Evolutionary conservation across 2,329 filamentous ascomycete species (phyloP).

Genomic region (Bimuria novae-zelandiae): DNA sequence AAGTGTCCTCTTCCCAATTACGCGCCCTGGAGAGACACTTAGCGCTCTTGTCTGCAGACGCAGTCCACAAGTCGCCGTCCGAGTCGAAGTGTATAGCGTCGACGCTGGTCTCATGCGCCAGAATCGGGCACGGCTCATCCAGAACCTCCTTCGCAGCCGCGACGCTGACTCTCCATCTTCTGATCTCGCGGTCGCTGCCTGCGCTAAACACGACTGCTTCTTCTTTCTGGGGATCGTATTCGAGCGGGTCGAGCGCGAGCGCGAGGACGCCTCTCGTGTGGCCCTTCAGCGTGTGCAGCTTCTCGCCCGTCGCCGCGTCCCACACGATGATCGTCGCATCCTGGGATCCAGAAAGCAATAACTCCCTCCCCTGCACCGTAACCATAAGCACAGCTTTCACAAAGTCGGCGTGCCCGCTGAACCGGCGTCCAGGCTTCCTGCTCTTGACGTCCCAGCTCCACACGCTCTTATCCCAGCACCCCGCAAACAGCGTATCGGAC

Average conservation of each 20-base stretch:
- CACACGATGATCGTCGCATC: conserved; percentile 69
- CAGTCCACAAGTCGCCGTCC: conserved; percentile 83
- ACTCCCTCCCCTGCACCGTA: conserved; percentile 63
- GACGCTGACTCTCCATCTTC: conserved; percentile 68
- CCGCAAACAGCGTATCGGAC: conserved; percentile 71
- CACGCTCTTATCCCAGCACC: conserved; percentile 91
- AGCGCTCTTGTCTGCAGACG: conserved; percentile 85
- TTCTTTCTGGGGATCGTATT: conserved; percentile 28
- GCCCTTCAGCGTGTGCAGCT: conserved; percentile 78
- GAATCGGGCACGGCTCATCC: conserved; percentile 60
- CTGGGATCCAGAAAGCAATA: conserved; percentile 54
- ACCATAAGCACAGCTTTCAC: conserved; percentile 77
- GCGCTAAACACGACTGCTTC: conserved; percentile 72
- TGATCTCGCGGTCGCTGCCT: conserved; percentile 66
- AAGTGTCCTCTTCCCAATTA: conserved; percentile 73
- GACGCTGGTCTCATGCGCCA: conserved; percentile 88
- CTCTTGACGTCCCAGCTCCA: conserved; percentile 74
- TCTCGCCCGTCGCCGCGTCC: conserved; percentile 70
- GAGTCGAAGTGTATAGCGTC: conserved; percentile 77
- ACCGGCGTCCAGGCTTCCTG: conserved; percentile 56
- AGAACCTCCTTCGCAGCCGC: conserved; percentile 28
- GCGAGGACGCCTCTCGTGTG: conserved; percentile 78
- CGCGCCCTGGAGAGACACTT: conserved; percentile 75
- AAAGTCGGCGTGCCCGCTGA: conserved; percentile 84
- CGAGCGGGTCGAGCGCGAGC: conserved; percentile 71